phyloP scores from a whole-genome alignment of 2,329 filamentous ascomycete genomes.

The Amauroascus niger region DNA sequence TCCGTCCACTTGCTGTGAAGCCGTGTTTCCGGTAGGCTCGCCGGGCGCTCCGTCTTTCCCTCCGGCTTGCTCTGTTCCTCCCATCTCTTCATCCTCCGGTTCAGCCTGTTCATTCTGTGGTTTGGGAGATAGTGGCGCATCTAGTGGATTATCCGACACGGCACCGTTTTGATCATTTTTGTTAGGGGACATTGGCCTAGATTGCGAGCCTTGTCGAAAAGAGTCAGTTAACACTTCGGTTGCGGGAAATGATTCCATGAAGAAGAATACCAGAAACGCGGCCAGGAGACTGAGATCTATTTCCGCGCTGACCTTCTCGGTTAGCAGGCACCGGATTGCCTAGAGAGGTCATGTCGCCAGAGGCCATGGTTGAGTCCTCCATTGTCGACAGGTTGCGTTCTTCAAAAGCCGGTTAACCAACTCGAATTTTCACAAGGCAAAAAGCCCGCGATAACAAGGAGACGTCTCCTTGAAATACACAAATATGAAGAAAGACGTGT shows the following conservation, averaged over 20 bases:
- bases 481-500: not conserved
- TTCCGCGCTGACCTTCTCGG: conserved; percentile 21
- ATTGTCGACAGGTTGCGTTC: conserved; percentile 21
- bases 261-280: not conserved
- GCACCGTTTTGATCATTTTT: conserved; percentile 24
- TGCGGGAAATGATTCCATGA: not conserved
- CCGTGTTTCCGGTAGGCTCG: conserved; percentile 34
- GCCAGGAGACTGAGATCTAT: not conserved
- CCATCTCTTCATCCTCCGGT: conserved; percentile 70
- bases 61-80: conserved; percentile 45
- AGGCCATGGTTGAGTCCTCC: conserved; percentile 29
- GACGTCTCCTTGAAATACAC: not conserved
- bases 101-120: conserved; percentile 51
- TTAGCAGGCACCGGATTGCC: conserved; percentile 20
- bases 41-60: conserved; percentile 32
- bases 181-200: conserved; percentile 25
- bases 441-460: conserved; percentile 4
- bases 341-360: conserved; percentile 25
- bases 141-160: conserved; percentile 55
- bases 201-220: conserved; percentile 25
- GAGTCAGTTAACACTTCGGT: not conserved
- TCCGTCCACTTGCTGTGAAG: conserved; percentile 37
- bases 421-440: not conserved
- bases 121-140: conserved; percentile 57
- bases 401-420: not conserved